These are phyloP conservation scores for Rhizophagus clarus DNA, from an alignment of 192 early-diverging fungal species.

Conservation along the genomic window DNA sequence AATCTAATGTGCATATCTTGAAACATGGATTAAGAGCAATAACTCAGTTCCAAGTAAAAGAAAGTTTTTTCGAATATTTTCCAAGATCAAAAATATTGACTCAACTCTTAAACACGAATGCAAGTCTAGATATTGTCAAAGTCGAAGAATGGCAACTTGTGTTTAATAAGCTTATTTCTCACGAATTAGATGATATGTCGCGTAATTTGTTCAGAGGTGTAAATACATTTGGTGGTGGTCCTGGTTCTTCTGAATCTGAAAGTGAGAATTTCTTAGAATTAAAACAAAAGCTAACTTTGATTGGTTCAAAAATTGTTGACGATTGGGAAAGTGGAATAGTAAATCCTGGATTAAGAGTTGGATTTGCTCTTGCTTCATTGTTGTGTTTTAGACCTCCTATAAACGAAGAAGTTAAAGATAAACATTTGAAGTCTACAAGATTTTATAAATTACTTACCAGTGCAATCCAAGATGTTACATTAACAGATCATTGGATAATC, in stretches of 20 bases:
- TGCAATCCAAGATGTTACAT: slow-evolving; percentile 49
- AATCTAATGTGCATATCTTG: slow-evolving; percentile 28
- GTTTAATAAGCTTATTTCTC: slow-evolving; percentile 48
- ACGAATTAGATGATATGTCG: slow-evolving; percentile 55
- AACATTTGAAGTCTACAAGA: slow-evolving; percentile 34
- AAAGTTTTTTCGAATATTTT: slow-evolving; percentile 41
- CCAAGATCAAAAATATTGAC: slow-evolving; percentile 39
- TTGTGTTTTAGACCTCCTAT: slow-evolving; percentile 3
- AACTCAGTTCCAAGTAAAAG: slow-evolving; percentile 42
- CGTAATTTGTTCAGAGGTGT: slow-evolving; percentile 53
- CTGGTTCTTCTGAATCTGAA: not conserved
- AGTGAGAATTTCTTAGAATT: slow-evolving; percentile 8
- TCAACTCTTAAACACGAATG: slow-evolving; percentile 29
- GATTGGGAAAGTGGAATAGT: slow-evolving; percentile 53
- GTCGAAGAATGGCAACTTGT: slow-evolving; percentile 40
- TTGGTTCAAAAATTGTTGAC: slow-evolving; percentile 38
- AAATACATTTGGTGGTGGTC: slow-evolving; percentile 1
- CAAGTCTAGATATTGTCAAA: slow-evolving; percentile 6
- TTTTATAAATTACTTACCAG: slow-evolving; percentile 51
- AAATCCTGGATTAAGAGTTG: slow-evolving; percentile 53
- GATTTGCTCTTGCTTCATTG: slow-evolving; percentile 47
- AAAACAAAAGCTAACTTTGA: slow-evolving; percentile 33
- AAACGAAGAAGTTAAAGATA: not conserved
- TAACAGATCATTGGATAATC: slow-evolving; percentile 56
- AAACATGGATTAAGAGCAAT: slow-evolving; percentile 44